Evolutionary conservation across 371 early-diverging fungal genomes (phyloP), one percentile per base, ranked within the genome.

Genomic region (Batrachochytrium dendrobatidis): DNA sequence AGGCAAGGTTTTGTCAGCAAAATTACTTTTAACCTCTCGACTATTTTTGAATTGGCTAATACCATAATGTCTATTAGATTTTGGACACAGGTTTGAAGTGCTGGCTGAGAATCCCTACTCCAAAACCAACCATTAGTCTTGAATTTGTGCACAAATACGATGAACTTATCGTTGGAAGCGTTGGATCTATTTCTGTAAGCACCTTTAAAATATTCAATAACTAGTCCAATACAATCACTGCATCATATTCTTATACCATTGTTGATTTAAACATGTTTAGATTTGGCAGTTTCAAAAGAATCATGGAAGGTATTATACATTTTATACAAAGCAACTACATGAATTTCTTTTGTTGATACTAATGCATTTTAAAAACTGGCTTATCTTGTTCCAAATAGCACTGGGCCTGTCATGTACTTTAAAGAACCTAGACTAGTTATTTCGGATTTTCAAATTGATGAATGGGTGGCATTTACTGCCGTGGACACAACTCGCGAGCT

Each of bases 61-160:
- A n/a, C 8, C n/a, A n/a, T n/a, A n/a, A n/a, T n/a, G n/a, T n/a
- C 18, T 15, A 33, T 0, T 26, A 70, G 73, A 62, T 68, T 2
- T 53, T 77, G 25, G 68, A 70, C 30, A 10, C 67, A 17, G 59
- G 60, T 49, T 64, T 77, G 35, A 71, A 66, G 34, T 60, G 62
- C 24, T 10, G 71, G 26, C 55, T 65, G 12, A 34, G 52, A 20
- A 66, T 66, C 7, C 63, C 68, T 0, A 70, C 66, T 25, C 51
- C 64, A 10, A 75, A 73, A 45, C 78, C 78, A 1, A 65, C 75
- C 15, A 51, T 75, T 24, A 75, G 75, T 44, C 53, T 77, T 15
- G 74, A 69, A 53, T 71, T 66, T 62, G 56, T 60, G 31, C 66
- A 68, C 15, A 53, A 30, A 18, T 43, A 18, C 7, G 65, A 69